phyloP scores from a whole-genome alignment of 2,329 filamentous ascomycete species.

The Saccharata proteae region DNA sequence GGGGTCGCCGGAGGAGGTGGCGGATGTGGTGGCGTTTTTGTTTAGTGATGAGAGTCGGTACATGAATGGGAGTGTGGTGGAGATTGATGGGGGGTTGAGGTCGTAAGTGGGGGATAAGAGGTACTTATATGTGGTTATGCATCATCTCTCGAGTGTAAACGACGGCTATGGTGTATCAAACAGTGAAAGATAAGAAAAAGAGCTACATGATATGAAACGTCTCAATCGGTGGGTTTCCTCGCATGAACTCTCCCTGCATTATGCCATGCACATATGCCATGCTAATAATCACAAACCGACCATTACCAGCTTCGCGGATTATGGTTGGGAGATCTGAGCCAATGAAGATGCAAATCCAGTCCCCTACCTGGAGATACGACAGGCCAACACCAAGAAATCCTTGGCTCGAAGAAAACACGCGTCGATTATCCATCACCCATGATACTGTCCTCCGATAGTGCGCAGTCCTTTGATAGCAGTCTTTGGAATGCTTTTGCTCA shows the following conservation, averaged over 20 bases:
- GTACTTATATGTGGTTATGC: too few species aligned
- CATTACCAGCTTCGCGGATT: not conserved
- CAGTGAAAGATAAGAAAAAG: too few species aligned
- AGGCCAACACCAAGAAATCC: slow-evolving; percentile 4
- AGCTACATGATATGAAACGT: too few species aligned
- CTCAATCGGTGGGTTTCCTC: too few species aligned
- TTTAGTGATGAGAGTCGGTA: slow-evolving; percentile 34
- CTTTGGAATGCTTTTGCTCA: not conserved
- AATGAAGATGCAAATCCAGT: slow-evolving; percentile 3
- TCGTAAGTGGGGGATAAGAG: slow-evolving; percentile 1
- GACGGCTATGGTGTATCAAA: too few species aligned
- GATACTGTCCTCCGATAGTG: too few species aligned
- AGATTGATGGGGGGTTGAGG: slow-evolving; percentile 32
- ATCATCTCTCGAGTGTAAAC: too few species aligned
- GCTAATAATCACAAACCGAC: slow-evolving; percentile 1
- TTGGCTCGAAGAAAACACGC: not conserved
- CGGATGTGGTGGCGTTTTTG: slow-evolving; percentile 38
- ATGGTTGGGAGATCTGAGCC: slow-evolving; percentile 6
- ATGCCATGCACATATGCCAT: slow-evolving; percentile 6
- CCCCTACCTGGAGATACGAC: not conserved
- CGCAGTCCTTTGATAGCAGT: not conserved
- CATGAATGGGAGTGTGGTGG: slow-evolving; percentile 36
- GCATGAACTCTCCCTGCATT: slow-evolving; percentile 9
- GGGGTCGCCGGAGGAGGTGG: slow-evolving; percentile 36
- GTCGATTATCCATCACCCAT: slow-evolving; percentile 1